Evolutionary conservation across 345 rosid genomes (phyloP), one percentile per base, ranked within the genome.

Genomic region (Raphanus sativus): DNA sequence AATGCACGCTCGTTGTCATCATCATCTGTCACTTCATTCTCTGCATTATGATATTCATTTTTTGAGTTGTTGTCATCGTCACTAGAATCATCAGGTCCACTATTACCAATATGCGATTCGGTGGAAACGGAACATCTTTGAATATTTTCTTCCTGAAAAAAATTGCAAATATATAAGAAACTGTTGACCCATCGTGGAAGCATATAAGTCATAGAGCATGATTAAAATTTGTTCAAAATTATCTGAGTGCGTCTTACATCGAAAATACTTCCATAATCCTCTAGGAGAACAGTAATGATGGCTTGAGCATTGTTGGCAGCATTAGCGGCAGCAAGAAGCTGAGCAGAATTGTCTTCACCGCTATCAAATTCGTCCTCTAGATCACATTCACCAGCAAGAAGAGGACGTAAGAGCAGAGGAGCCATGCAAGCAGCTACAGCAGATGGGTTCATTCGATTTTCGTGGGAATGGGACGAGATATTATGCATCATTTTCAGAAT

Each of bases 361-460:
- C 78, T 61, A 79, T 93, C 98, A 77, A 91, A 93, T 33, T 91
- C 97, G 69, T 96, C 94, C 67, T 93, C 98, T 80, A 91, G 80
- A 84, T 93, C 99, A 77, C 99, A 96, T 85, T 93, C 96, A 82
- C 97, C 98, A 29, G 97, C 99, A 75, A 96, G 80, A 48, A 96
- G 74, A 77, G 99, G 98, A 45, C 94, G 99, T 85, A 96, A 73
- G 58, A 96, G 91, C 82, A 96, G 85, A 70, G 99, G 99, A 62
- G 99, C 98, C 99, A 93, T 96, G 94, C 99, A 96, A 78, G 98
- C 98, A 82, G 98, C 98, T 71, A 96, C 98, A 71, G 99, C 99
- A 76, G 96, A 89, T 80, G 97, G 84, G 82, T 85, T 89, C 98
- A 93, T 96, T 73, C 99, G 86, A 81, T 96, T 96, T 84, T 93